Base-by-base conservation (phyloP, 2,329 filamentous ascomycete species). In the Fusarium abutilonis region DNA sequence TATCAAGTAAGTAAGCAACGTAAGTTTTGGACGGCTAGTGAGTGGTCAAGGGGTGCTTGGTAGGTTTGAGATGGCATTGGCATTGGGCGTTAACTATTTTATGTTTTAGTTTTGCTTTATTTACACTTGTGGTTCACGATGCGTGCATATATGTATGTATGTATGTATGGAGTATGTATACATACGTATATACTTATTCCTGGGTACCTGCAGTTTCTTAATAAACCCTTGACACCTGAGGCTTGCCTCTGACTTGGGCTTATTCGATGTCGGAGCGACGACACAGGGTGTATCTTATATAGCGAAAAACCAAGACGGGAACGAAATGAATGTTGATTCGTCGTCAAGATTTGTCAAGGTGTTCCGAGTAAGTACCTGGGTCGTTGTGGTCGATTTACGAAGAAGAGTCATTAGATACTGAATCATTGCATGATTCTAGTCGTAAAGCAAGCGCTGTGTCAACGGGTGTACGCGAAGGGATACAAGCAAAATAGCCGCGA, bases 381-480 rank as follows among this genome's bases (percentile, higher is more conserved):
- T 19, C 19, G 23, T 26, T 8, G 23, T 26, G 23, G 23, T 26
- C 23, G 23, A 26, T 26, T 7, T 29, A 29, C 28, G 28, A 13
- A 29, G 3, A 9, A 29, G 56, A 60, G 55, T 60, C 53, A 46
- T 55, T 42, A 54, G 36, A 23, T 35, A 13, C 49, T 60, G 56
- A 60, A 55, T 60, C 56, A 48, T 39, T 59, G 41, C 28, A 58
- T 50, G 47, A 36, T 41, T 38, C 55, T 58, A 58, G 53, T 36
- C 15, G 10, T 19, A 17, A 36, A n/a, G 15, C 19, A 45, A 34
- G 39, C 31, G 43, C 38, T 29, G 28, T 13, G 10, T 29, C 28
- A 48, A 61, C 55, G 48, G 56, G 56, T 60, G 56, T 60, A 60
- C 48, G 56, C 56, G 56, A 60, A 23, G 52, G 39, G 31, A 60